phyloP scores from a whole-genome alignment of 164 flowering plant species.

The Tinospora cordifolia region DNA sequence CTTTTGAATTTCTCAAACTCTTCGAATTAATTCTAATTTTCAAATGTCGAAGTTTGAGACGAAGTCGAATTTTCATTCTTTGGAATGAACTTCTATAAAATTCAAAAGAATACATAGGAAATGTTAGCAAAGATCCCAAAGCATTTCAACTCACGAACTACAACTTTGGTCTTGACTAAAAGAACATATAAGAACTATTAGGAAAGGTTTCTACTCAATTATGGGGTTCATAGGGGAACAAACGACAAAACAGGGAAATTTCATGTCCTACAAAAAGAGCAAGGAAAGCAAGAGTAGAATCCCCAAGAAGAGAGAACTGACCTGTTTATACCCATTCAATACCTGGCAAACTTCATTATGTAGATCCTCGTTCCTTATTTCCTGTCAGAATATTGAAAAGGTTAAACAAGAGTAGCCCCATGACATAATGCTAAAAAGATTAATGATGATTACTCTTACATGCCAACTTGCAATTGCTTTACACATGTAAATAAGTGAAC shows the following conservation, averaged over 20 bases:
- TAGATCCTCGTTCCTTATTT: conserved; percentile 86
- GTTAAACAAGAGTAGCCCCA: background rate
- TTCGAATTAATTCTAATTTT: no score
- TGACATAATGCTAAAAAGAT: background rate
- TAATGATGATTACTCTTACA: conserved; percentile 39
- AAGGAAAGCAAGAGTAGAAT: background rate
- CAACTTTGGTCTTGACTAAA: background rate
- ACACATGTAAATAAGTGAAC: conserved; percentile 76
- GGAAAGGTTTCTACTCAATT: background rate
- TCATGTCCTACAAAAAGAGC: background rate
- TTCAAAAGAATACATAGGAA: background rate
- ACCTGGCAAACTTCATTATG: conserved; percentile 92
- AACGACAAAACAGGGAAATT: background rate
- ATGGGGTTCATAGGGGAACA: background rate
- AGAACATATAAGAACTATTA: background rate
- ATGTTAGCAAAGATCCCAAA: background rate
- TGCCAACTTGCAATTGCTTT: conserved; percentile 99
- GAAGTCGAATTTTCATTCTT: no score
- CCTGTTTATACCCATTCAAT: conserved; percentile 92
- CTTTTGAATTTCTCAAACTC: no score
- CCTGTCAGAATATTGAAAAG: conserved; percentile 37
- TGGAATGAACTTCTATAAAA: background rate
- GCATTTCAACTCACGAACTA: background rate
- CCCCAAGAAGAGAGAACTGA: conserved; percentile 17
- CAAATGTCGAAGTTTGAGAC: no score